Evolutionary conservation across 2,329 filamentous ascomycete genomes (phyloP).

Genomic region (Cryoendolithus antarcticus): DNA sequence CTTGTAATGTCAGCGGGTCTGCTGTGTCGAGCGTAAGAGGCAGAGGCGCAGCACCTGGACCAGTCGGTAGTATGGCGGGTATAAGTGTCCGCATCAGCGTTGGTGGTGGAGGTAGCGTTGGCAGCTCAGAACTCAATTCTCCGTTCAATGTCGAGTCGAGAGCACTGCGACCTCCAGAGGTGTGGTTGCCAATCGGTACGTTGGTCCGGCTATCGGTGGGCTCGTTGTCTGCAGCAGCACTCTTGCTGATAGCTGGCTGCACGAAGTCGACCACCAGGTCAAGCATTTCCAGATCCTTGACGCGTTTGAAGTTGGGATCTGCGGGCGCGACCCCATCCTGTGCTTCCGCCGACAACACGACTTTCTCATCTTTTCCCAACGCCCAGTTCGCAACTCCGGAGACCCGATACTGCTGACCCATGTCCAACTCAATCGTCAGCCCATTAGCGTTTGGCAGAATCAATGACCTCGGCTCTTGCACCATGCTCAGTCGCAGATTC

Average conservation of each 20-base stretch:
- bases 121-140: no score
- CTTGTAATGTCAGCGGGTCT: slow-evolving; percentile 34
- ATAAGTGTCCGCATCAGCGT: slow-evolving; percentile 18
- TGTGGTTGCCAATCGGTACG: no score
- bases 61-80: slow-evolving; percentile 42
- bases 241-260: not conserved
- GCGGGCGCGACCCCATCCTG: slow-evolving; percentile 54
- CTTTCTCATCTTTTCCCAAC: slow-evolving; percentile 75
- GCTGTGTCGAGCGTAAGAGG: slow-evolving; percentile 30
- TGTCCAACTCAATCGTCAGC: slow-evolving; percentile 22
- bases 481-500: slow-evolving; percentile 52
- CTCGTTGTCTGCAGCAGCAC: no score
- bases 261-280: slow-evolving; percentile 56
- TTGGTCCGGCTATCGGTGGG: no score
- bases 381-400: slow-evolving; percentile 69
- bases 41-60: slow-evolving; percentile 55
- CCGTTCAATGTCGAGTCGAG: no score
- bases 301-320: slow-evolving; percentile 72
- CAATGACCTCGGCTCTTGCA: slow-evolving; percentile 44
- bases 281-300: slow-evolving; percentile 59
- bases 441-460: slow-evolving; percentile 19
- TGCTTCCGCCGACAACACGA: slow-evolving; percentile 66
- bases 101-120: no score
- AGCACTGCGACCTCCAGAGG: no score
- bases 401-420: slow-evolving; percentile 50